Percentiles rank a stretch among this genome's conserved stretches.
Conservation (phyloP, 495 filamentous ascomycete species). For the Platismatia glauca region DNA sequence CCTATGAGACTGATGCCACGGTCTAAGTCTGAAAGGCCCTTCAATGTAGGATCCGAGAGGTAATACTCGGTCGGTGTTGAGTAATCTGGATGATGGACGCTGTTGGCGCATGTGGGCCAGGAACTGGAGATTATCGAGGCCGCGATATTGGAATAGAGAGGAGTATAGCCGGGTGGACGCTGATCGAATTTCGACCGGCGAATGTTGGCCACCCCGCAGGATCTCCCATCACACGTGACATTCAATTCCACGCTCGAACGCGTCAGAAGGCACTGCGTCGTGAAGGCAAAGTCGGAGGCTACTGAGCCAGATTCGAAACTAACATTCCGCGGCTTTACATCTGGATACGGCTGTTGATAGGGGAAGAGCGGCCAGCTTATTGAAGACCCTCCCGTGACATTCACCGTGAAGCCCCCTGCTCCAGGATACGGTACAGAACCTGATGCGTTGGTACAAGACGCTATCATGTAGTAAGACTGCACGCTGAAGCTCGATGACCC, state of each 20-base stretch:
- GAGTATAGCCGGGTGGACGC: not conserved
- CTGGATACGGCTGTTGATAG: not conserved
- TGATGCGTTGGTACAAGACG: not conserved
- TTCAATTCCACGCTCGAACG: constrained; percentile 1
- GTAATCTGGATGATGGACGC: not conserved
- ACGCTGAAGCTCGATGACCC: not conserved
- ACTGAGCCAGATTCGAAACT: not conserved
- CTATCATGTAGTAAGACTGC: not conserved
- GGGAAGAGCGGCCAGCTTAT: not conserved
- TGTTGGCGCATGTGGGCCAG: not conserved
- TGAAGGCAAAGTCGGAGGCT: not conserved
- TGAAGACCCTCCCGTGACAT: too few relatives aligned
- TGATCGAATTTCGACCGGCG: not conserved
- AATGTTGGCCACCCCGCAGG: not conserved
- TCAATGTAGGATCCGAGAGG: not conserved
- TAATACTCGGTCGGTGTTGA: not conserved
- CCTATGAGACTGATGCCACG: not conserved
- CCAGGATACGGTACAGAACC: too few relatives aligned
- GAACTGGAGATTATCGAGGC: not conserved
- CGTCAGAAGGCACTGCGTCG: not conserved
- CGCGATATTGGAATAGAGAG: not conserved
- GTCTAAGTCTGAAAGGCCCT: not conserved
- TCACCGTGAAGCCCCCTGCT: not conserved
- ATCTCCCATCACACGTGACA: not conserved
- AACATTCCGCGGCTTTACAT: not conserved